Conservation (phyloP, 208 protist genomes). For the Leishmania lainsoni region DNA sequence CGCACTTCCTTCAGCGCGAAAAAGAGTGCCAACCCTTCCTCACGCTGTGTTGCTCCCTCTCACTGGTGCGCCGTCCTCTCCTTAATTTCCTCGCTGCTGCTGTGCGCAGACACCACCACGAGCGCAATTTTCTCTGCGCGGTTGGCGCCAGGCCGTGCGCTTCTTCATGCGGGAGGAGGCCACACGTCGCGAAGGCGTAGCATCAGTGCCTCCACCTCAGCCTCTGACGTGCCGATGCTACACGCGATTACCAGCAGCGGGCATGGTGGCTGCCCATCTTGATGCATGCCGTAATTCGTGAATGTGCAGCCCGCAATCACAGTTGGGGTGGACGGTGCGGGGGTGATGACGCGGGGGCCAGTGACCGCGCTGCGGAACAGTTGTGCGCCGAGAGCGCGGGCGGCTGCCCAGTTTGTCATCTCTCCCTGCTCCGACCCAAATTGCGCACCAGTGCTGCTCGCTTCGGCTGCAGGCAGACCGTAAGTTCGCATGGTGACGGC, state of each 20-base stretch:
- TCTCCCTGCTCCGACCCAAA: background rate
- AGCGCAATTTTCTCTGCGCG: background rate
- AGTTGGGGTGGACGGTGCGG: constrained; percentile 31
- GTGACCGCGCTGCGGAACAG: constrained; percentile 77
- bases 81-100: background rate
- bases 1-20: background rate
- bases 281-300: constrained; percentile 69
- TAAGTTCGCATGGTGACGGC: constrained; percentile 72
- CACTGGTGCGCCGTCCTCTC: too few relatives aligned
- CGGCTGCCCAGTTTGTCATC: constrained; percentile 16
- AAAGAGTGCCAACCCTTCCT: too few relatives aligned
- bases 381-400: constrained; percentile 63
- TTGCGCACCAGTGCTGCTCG: constrained; percentile 4
- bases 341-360: constrained; percentile 69
- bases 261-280: constrained; percentile 29
- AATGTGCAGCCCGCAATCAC: constrained; percentile 53
- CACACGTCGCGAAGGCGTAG: constrained; percentile 46
- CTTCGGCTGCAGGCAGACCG: background rate
- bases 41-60: too few relatives aligned
- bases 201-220: constrained; percentile 49
- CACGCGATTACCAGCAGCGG: constrained; percentile 76
- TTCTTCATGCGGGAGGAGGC: constrained; percentile 23
- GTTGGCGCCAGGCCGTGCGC: background rate
- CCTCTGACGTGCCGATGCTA: constrained; percentile 58
- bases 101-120: background rate